Conservation (phyloP, 1,139 yeast species). For the Meyerozyma sp. region DNA sequence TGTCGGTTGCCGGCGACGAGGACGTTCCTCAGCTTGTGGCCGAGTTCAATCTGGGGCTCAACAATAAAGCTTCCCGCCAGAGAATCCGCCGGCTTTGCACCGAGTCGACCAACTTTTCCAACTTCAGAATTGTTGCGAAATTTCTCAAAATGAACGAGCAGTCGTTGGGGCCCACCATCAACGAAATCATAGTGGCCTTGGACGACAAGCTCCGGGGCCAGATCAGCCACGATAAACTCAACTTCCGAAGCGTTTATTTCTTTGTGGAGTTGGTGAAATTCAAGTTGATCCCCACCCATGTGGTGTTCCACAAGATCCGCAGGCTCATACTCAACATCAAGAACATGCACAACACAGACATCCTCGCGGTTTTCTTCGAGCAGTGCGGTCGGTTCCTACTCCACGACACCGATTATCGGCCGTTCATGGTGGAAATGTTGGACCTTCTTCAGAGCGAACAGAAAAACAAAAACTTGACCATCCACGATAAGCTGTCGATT, state of each 20-base stretch:
- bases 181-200: slow-evolving; percentile 49
- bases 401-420: slow-evolving; percentile 55
- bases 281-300: slow-evolving; percentile 63
- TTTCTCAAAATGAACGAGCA: slow-evolving; percentile 59
- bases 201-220: slow-evolving; percentile 61
- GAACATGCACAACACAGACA: slow-evolving; percentile 57
- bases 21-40: slow-evolving; percentile 53
- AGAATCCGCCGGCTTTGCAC: slow-evolving; percentile 54
- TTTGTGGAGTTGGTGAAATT: slow-evolving; percentile 77
- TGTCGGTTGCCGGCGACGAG: slow-evolving; percentile 42
- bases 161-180: slow-evolving; percentile 47
- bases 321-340: slow-evolving; percentile 48
- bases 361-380: slow-evolving; percentile 64
- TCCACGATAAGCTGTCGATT: slow-evolving; percentile 56
- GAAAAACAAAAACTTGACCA: slow-evolving; percentile 40
- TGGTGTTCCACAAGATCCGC: slow-evolving; percentile 68
- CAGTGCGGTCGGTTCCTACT: slow-evolving; percentile 66
- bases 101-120: slow-evolving; percentile 40
- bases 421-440: slow-evolving; percentile 61
- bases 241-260: slow-evolving; percentile 55
- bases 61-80: slow-evolving; percentile 71
- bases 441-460: slow-evolving; percentile 48
- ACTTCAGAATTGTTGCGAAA: slow-evolving; percentile 51
- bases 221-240: slow-evolving; percentile 45
- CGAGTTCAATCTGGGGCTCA: slow-evolving; percentile 51